phyloP scores from a whole-genome alignment of 2,329 filamentous ascomycete genomes.

The Microsporum canis region DNA sequence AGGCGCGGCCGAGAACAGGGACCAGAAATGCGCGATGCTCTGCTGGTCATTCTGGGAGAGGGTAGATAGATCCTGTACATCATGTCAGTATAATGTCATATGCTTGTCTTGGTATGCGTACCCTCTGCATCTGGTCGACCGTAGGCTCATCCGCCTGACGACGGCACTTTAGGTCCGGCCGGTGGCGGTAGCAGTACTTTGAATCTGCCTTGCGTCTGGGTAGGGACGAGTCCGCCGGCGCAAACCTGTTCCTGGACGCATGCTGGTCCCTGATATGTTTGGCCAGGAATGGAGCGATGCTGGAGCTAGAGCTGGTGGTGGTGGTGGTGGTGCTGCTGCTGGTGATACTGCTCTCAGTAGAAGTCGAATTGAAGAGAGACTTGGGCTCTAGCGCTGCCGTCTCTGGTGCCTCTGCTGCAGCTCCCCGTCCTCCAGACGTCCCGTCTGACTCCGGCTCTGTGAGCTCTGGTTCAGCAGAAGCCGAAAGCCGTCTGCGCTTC shows the following conservation, averaged over 20 bases:
- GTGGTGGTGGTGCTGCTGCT: no score
- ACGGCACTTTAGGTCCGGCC: slow-evolving; percentile 86
- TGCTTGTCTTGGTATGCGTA: slow-evolving; percentile 35
- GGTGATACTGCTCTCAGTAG: slow-evolving; percentile 43
- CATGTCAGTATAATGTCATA: neutral
- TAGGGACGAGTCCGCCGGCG: slow-evolving; percentile 9
- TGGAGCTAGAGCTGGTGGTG: slow-evolving; percentile 30
- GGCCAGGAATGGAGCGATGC: slow-evolving; percentile 70
- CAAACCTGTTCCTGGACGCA: slow-evolving; percentile 42
- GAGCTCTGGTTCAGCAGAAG: neutral
- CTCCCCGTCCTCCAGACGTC: neutral
- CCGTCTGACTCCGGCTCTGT: neutral
- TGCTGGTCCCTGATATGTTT: slow-evolving; percentile 79
- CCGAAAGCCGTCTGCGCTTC: slow-evolving; percentile 14
- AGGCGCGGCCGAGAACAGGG: slow-evolving; percentile 88
- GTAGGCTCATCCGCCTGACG: slow-evolving; percentile 87
- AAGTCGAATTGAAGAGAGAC: slow-evolving; percentile 43
- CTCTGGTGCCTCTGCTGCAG: neutral
- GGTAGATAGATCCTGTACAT: slow-evolving; percentile 61
- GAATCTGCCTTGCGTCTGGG: slow-evolving; percentile 52
- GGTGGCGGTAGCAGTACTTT: slow-evolving; percentile 90
- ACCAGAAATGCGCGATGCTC: slow-evolving; percentile 95
- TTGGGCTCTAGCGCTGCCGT: slow-evolving; percentile 5
- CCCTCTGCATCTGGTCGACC: slow-evolving; percentile 87
- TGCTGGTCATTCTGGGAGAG: slow-evolving; percentile 80